These are phyloP conservation scores for Pezicula neosporulosa DNA, from an alignment of 2,329 filamentous ascomycete genomes.

Conservation along the genomic window DNA sequence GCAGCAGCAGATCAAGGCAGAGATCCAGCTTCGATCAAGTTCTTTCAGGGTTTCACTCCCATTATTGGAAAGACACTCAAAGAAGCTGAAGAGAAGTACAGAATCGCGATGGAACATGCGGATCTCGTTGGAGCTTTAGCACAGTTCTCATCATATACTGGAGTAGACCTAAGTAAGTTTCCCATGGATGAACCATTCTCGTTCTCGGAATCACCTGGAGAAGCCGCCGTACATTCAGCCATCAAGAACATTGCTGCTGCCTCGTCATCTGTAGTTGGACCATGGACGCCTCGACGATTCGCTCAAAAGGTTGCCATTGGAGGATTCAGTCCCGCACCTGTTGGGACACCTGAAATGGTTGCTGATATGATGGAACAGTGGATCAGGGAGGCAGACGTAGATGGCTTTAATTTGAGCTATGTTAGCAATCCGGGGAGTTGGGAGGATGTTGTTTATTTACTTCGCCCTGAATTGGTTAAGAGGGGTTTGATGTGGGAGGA, in stretches of 20 bases:
- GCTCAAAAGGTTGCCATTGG: slow-evolving; percentile 66
- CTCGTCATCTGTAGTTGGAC: slow-evolving; percentile 20
- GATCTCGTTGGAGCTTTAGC: slow-evolving; percentile 62
- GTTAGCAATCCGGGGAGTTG: slow-evolving; percentile 50
- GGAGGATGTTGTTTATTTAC: slow-evolving; percentile 60
- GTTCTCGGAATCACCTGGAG: not conserved
- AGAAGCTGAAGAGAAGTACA: slow-evolving; percentile 60
- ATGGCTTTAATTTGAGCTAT: slow-evolving; percentile 69
- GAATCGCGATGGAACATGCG: slow-evolving; percentile 55
- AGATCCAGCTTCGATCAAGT: slow-evolving; percentile 29
- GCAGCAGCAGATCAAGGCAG: too few species aligned
- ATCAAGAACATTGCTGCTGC: slow-evolving; percentile 28
- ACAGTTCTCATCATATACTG: slow-evolving; percentile 70
- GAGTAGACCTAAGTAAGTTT: slow-evolving; percentile 56
- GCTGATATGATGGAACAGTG: slow-evolving; percentile 66
- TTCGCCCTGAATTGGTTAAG: slow-evolving; percentile 58
- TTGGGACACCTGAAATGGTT: slow-evolving; percentile 50
- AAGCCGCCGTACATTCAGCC: slow-evolving; percentile 34
- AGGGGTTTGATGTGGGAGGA: slow-evolving; percentile 50
- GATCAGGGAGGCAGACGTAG: slow-evolving; percentile 65
- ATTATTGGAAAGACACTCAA: slow-evolving; percentile 63
- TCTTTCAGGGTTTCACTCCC: slow-evolving; percentile 63
- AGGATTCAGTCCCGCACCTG: slow-evolving; percentile 52
- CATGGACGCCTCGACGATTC: slow-evolving; percentile 59
- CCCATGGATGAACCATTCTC: slow-evolving; percentile 56